Conservation (phyloP, 257 asterid genomes). For the Ajuga chamaepitys region DNA sequence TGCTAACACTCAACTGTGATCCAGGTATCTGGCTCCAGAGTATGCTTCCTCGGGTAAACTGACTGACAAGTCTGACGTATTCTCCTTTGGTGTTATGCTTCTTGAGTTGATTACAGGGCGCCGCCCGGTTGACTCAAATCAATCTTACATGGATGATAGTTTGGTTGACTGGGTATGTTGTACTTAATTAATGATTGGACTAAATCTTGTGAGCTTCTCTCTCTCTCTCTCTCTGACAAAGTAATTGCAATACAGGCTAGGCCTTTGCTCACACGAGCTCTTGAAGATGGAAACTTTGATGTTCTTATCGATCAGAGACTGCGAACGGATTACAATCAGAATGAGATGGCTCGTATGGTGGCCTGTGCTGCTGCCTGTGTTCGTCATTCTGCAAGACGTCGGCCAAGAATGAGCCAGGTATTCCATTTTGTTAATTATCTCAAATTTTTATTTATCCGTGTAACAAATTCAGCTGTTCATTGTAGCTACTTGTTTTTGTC, state of each 20-base stretch:
- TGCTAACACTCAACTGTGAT: conserved; percentile 7
- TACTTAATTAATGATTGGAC: not conserved
- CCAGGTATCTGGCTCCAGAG: conserved; percentile 95
- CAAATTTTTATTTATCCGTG: not conserved
- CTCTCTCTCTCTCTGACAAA: not conserved
- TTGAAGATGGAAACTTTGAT: conserved; percentile 64
- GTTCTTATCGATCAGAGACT: conserved; percentile 49
- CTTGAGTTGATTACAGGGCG: conserved; percentile 94
- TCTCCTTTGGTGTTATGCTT: conserved; percentile 90
- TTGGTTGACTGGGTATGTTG: conserved; percentile 87
- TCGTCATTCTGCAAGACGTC: conserved; percentile 81
- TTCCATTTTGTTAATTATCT: not conserved
- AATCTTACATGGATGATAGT: conserved; percentile 66
- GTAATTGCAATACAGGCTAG: conserved; percentile 54
- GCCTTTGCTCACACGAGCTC: conserved; percentile 61
- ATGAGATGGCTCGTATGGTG: conserved; percentile 75
- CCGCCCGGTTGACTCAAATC: conserved; percentile 56
- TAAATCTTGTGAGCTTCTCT: not conserved
- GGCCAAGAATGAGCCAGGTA: conserved; percentile 94
- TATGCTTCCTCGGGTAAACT: conserved; percentile 95
- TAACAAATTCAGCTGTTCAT: too few species aligned
- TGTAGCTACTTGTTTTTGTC: too few species aligned
- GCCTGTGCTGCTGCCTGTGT: conserved; percentile 88
- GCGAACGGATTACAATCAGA: conserved; percentile 31
- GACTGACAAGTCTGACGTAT: conserved; percentile 86